These are phyloP conservation scores for Thozetella sp. DNA, from an alignment of 495 filamentous ascomycete species.

Conservation along the genomic window DNA sequence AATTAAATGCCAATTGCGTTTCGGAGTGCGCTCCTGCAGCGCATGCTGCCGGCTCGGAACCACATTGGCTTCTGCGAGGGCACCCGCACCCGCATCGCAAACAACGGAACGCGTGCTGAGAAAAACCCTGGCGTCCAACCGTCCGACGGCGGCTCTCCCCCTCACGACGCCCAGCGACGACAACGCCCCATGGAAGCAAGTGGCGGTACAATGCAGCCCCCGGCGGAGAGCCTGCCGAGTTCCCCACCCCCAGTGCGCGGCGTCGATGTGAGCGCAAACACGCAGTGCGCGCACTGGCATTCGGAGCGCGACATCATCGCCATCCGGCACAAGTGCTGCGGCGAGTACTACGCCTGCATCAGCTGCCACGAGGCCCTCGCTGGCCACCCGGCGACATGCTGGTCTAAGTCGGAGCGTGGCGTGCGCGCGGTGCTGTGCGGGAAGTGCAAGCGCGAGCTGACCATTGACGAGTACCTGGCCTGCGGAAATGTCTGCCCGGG, in stretches of 20 bases:
- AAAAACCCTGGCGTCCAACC: no score
- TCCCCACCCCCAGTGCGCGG: background rate
- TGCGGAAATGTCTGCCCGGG: background rate
- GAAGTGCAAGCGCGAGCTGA: background rate
- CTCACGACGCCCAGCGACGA: no score
- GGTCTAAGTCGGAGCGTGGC: background rate
- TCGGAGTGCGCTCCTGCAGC: no score
- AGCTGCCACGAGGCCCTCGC: background rate
- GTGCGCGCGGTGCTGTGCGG: background rate
- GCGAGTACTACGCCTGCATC: conserved; percentile 2
- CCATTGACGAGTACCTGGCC: background rate
- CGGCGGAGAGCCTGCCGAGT: no score
- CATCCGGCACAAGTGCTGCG: conserved; percentile 1
- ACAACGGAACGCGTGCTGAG: no score
- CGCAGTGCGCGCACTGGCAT: background rate
- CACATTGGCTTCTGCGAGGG: no score
- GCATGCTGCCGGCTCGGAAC: no score
- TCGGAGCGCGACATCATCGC: conserved; percentile 2
- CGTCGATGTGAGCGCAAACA: background rate
- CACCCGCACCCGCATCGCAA: no score
- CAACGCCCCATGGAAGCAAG: no score
- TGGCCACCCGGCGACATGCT: background rate
- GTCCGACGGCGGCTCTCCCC: no score
- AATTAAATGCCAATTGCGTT: no score
- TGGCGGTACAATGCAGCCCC: no score